These are phyloP conservation scores for Penicillium goetzii DNA, from an alignment of 495 filamentous ascomycete genomes.

Conservation along the genomic window DNA sequence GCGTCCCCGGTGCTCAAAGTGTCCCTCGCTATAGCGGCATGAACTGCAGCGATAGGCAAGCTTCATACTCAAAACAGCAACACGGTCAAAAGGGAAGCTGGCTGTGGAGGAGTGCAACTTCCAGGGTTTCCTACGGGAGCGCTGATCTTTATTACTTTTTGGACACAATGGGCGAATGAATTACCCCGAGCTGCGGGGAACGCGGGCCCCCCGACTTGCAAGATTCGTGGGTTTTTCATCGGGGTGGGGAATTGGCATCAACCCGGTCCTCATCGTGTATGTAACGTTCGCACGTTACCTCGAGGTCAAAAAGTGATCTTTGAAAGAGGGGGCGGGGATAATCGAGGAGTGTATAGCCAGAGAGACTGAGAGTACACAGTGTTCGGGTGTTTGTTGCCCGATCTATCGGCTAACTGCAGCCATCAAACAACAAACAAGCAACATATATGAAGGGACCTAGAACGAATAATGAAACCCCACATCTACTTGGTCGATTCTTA, in stretches of 20 bases:
- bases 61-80: conserved; percentile 8
- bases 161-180: conserved; percentile 15
- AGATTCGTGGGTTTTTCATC: conserved; percentile 17
- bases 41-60: conserved; percentile 8
- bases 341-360: neutral
- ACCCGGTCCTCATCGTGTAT: conserved; percentile 13
- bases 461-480: too few species aligned
- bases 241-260: conserved; percentile 4
- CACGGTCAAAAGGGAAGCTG: neutral
- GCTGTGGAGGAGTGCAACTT: neutral
- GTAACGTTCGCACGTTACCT: conserved; percentile 23
- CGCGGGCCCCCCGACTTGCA: neutral
- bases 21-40: conserved; percentile 4
- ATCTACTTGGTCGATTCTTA: too few species aligned
- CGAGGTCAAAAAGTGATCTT: neutral
- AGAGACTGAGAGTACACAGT: too few species aligned
- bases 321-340: neutral
- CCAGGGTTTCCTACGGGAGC: conserved; percentile 11
- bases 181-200: conserved; percentile 30
- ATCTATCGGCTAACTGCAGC: neutral
- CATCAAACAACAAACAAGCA: neutral
- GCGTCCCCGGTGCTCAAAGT: conserved; percentile 2
- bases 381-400: neutral
- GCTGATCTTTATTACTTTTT: conserved; percentile 26
- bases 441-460: neutral